Evolutionary conservation across 495 filamentous ascomycete genomes (phyloP).

Genomic region (Podospora pseudoanserina): DNA sequence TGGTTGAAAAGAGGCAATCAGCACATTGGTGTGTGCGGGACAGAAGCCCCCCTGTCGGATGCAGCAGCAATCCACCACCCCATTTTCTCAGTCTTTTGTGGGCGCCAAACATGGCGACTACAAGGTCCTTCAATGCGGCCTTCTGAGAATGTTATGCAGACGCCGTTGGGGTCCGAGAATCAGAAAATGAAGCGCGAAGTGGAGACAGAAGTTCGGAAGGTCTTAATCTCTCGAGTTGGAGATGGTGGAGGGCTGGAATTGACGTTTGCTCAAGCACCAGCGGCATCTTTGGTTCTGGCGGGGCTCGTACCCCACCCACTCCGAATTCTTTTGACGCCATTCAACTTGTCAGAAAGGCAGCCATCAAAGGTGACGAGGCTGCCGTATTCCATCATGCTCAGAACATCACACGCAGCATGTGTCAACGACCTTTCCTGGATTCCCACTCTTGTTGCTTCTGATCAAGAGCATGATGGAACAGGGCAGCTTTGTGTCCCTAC

Average conservation of each 20-base stretch:
- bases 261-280: not conserved
- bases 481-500: not conserved
- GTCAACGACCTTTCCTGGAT: not conserved
- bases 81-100: not conserved
- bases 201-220: not conserved
- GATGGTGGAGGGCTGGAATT: not conserved
- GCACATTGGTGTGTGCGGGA: slow-evolving; percentile 2
- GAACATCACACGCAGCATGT: not conserved
- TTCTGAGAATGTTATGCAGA: not conserved
- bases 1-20: not conserved
- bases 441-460: not conserved
- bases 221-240: not conserved
- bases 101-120: not conserved
- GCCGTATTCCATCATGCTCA: not conserved
- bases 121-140: not conserved
- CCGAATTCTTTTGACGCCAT: not conserved
- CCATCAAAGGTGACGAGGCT: not conserved
- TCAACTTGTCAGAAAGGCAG: not conserved
- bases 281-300: not conserved
- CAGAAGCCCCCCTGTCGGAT: slow-evolving; percentile 16
- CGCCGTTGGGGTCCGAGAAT: not conserved
- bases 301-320: not conserved
- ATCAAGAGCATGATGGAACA: not conserved
- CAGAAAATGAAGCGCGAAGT: not conserved
- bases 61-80: slow-evolving; percentile 16